Conservation (phyloP, 305 asterid genomes). For the Ilex paraguariensis region DNA sequence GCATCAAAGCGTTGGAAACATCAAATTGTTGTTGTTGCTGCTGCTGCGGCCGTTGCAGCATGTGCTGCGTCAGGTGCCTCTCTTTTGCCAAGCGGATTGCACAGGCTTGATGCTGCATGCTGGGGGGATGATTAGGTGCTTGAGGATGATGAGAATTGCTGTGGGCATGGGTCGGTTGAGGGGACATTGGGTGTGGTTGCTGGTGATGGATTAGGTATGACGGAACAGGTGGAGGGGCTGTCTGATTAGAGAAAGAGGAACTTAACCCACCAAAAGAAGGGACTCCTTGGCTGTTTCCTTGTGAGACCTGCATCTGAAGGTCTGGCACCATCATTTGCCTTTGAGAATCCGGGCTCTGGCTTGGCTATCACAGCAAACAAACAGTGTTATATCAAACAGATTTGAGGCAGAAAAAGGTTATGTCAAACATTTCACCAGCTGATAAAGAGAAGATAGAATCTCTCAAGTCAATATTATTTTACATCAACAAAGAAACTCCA, state of each 20-base stretch:
- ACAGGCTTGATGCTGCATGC: conserved; percentile 68
- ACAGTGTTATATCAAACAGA: conserved; percentile 11
- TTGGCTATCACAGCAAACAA: conserved; percentile 51
- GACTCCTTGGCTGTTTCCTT: conserved; percentile 59
- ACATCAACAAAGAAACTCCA: no score
- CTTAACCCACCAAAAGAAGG: conserved; percentile 56
- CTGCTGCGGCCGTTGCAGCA: conserved; percentile 28
- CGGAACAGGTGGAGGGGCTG: conserved; percentile 40
- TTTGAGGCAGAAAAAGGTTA: background rate
- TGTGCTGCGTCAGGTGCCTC: conserved; percentile 52
- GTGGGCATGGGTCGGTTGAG: conserved; percentile 47
- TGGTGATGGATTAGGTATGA: conserved; percentile 49
- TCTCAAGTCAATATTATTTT: no score
- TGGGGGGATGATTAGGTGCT: conserved; percentile 55
- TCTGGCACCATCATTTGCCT: conserved; percentile 64
- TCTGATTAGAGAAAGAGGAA: conserved; percentile 44
- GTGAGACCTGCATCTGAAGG: conserved; percentile 62
- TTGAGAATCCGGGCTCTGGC: conserved; percentile 58
- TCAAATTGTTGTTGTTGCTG: conserved; percentile 27
- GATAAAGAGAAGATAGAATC: no score
- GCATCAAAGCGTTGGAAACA: conserved; percentile 45
- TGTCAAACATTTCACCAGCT: conserved; percentile 4
- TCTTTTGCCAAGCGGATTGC: conserved; percentile 68
- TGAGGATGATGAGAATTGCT: conserved; percentile 48
- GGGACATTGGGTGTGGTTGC: conserved; percentile 44